Conservation (phyloP, 371 early-diverging fungal species). For the Mucor piriformis region DNA sequence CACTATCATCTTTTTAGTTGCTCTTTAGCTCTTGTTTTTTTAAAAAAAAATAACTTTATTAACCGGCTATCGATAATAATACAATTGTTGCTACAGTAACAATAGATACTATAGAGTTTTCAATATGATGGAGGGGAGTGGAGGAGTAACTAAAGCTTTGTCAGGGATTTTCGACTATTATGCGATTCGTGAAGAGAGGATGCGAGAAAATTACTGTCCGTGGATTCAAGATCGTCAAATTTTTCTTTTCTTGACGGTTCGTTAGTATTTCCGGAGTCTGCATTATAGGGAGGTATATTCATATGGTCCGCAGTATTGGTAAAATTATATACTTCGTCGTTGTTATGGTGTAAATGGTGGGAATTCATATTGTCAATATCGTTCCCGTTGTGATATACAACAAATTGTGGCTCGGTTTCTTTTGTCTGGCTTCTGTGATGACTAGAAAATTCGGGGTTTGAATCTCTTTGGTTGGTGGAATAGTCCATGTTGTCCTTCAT, state of each 20-base stretch:
- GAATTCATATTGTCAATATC: background rate
- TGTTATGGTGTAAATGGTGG: background rate
- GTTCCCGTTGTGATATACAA: background rate
- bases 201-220: slow-evolving; percentile 3
- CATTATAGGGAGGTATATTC: slow-evolving; percentile 9
- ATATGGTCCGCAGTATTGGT: background rate
- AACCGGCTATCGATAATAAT: too few relatives aligned
- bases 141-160: background rate
- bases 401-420: background rate
- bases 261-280: background rate
- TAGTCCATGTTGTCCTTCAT: slow-evolving; percentile 17
- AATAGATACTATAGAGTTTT: too few relatives aligned
- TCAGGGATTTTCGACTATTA: slow-evolving; percentile 23
- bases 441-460: slow-evolving; percentile 1
- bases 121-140: too few relatives aligned
- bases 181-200: slow-evolving; percentile 27
- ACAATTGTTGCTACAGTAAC: too few relatives aligned
- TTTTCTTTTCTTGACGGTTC: background rate
- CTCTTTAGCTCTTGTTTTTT: too few relatives aligned
- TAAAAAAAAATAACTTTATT: too few relatives aligned
- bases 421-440: background rate
- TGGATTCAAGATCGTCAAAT: slow-evolving; percentile 14
- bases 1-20: too few relatives aligned
- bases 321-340: background rate
- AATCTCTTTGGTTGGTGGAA: slow-evolving; percentile 4